phyloP scores from a whole-genome alignment of 202 grass and related monocot species.

The Carex sylvatica region DNA sequence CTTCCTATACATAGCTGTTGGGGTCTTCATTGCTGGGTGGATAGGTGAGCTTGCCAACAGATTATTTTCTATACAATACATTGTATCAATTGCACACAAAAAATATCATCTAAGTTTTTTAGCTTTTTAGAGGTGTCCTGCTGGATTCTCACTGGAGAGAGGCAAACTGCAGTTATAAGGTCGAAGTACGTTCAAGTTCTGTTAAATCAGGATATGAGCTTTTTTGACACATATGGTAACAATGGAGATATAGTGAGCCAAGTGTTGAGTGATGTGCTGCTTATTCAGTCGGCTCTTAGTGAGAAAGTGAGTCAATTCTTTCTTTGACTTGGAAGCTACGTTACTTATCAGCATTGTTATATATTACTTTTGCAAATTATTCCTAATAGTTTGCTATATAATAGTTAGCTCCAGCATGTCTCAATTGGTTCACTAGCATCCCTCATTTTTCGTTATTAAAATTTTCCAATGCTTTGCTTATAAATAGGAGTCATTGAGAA shows the following conservation, averaged over 20 bases:
- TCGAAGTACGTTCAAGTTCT: conserved; percentile 92
- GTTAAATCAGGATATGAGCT: conserved; percentile 99
- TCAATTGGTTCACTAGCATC: neutral
- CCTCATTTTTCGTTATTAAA: neutral
- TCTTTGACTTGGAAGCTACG: neutral
- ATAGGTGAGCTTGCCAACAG: conserved; percentile 58
- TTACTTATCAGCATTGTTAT: neutral
- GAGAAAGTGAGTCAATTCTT: conserved; percentile 64
- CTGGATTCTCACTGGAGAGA: conserved; percentile 99
- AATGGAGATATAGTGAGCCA: conserved; percentile 98
- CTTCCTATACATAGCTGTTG: conserved; percentile 86
- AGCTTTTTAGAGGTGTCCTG: conserved; percentile 75
- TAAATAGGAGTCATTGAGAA: neutral
- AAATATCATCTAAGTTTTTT: conserved; percentile 38
- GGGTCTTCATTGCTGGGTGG: conserved; percentile 88
- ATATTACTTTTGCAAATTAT: neutral
- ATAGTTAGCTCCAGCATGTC: neutral
- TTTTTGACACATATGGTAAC: conserved; percentile 97
- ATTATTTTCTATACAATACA: neutral
- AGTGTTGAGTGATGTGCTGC: conserved; percentile 92
- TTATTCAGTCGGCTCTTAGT: conserved; percentile 94
- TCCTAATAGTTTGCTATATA: neutral
- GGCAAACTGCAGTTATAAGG: conserved; percentile 95
- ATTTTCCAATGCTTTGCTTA: neutral
- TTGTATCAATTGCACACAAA: neutral